These are phyloP conservation scores for Aspergillus quadricinctus DNA, from an alignment of 2,329 filamentous ascomycete genomes.

Conservation along the genomic window DNA sequence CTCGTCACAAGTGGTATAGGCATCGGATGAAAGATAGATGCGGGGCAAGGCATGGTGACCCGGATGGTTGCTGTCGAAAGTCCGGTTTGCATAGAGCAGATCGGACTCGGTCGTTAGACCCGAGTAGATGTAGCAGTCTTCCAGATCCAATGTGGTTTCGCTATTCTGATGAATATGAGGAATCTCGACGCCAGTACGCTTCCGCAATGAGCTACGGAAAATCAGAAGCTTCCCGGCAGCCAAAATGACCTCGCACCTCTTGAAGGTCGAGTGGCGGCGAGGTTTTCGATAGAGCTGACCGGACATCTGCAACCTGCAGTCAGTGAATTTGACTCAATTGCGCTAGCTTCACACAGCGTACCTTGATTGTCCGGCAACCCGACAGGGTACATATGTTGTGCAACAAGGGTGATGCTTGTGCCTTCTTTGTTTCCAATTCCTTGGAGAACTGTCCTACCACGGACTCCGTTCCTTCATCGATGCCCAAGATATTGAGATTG, in stretches of 20 bases:
- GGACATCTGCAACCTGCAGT: slow-evolving; percentile 43
- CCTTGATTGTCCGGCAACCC: slow-evolving; percentile 56
- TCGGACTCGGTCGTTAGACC: slow-evolving; percentile 60
- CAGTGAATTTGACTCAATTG: slow-evolving; percentile 1
- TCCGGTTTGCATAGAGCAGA: slow-evolving; percentile 60
- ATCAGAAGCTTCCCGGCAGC: slow-evolving; percentile 58
- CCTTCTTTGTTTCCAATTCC: slow-evolving; percentile 65
- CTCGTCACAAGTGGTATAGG: slow-evolving; percentile 59
- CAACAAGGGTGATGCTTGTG: slow-evolving; percentile 59
- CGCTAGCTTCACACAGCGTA: slow-evolving; percentile 15
- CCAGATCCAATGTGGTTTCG: slow-evolving; percentile 55
- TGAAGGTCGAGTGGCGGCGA: slow-evolving; percentile 58
- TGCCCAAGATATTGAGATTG: slow-evolving; percentile 57
- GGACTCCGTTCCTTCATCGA: slow-evolving; percentile 64
- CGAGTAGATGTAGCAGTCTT: slow-evolving; percentile 63
- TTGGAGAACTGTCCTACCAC: slow-evolving; percentile 61
- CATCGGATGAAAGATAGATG: slow-evolving; percentile 55
- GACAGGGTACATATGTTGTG: slow-evolving; percentile 66
- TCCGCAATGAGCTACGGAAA: slow-evolving; percentile 57
- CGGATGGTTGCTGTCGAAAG: slow-evolving; percentile 59
- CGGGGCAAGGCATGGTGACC: slow-evolving; percentile 57
- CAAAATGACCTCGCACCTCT: slow-evolving; percentile 57
- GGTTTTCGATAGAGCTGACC: slow-evolving; percentile 62
- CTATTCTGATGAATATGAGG: slow-evolving; percentile 60
- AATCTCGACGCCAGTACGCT: slow-evolving; percentile 51